A percentile compares a stretch with the other conserved stretches of the same genome.
phyloP scores from a whole-genome alignment of 2,329 filamentous ascomycete species.

The Talaromyces sp. region DNA sequence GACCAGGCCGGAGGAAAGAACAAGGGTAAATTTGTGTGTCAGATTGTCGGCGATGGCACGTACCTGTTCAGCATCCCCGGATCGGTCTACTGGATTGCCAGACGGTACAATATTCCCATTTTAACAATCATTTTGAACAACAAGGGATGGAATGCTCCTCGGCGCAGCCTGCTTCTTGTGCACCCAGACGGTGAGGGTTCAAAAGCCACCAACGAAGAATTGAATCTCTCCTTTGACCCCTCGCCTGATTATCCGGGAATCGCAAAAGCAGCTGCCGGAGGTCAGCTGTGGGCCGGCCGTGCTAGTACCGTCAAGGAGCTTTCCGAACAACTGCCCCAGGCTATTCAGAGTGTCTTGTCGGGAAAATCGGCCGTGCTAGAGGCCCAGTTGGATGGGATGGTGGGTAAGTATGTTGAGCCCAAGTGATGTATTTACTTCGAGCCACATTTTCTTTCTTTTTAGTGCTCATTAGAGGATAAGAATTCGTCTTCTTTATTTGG shows the following conservation, averaged over 20 bases:
- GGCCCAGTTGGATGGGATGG: slow-evolving; percentile 51
- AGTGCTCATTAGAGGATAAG: neutral
- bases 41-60: slow-evolving; percentile 64
- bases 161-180: slow-evolving; percentile 56
- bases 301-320: slow-evolving; percentile 55
- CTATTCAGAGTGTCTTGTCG: slow-evolving; percentile 52
- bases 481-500: neutral
- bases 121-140: slow-evolving; percentile 65
- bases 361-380: slow-evolving; percentile 60
- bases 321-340: slow-evolving; percentile 49
- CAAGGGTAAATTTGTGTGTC: slow-evolving; percentile 56
- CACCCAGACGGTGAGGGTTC: slow-evolving; percentile 60
- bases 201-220: slow-evolving; percentile 56
- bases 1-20: slow-evolving; percentile 42
- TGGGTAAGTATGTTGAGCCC: slow-evolving; percentile 46
- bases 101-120: slow-evolving; percentile 61
- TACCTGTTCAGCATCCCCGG: slow-evolving; percentile 62
- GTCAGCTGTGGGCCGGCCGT: slow-evolving; percentile 56
- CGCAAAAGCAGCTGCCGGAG: slow-evolving; percentile 60
- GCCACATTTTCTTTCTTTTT: neutral
- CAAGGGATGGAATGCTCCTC: slow-evolving; percentile 65
- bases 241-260: slow-evolving; percentile 64
- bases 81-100: slow-evolving; percentile 63
- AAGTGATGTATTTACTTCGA: neutral
- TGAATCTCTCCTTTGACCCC: slow-evolving; percentile 63